Evolutionary conservation across 1,284 basidiomycete species (phyloP).

Genomic region (Lentinus polychrous): DNA sequence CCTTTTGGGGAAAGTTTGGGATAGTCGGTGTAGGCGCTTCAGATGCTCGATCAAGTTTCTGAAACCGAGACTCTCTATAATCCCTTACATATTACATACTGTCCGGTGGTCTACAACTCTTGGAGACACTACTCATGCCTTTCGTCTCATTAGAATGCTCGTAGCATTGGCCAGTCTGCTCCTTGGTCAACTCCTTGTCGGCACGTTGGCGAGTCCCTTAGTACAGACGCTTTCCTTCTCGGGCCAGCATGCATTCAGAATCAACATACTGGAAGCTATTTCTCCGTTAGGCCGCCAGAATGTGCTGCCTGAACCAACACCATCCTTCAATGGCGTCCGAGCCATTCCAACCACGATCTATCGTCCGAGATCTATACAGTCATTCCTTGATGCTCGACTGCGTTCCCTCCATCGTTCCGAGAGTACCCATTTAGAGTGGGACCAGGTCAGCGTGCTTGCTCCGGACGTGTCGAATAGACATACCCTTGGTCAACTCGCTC

Average conservation of each 20-base stretch:
- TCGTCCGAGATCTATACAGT: conserved; percentile 47
- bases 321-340: background rate
- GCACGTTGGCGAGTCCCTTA: background rate
- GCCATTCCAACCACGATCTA: conserved; percentile 45
- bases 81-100: too few species aligned
- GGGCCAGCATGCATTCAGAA: background rate
- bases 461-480: conserved; percentile 77
- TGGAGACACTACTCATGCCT: too few species aligned
- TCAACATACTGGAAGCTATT: background rate
- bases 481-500: conserved; percentile 80
- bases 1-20: too few species aligned
- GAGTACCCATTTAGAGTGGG: conserved; percentile 54
- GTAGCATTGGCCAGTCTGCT: too few species aligned
- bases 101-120: too few species aligned
- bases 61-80: too few species aligned
- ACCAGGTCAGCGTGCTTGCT: conserved; percentile 42
- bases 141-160: too few species aligned
- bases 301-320: too few species aligned
- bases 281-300: too few species aligned
- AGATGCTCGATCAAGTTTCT: too few species aligned
- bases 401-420: conserved; percentile 41
- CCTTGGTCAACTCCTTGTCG: too few species aligned
- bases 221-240: background rate
- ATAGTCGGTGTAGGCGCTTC: too few species aligned
- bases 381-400: conserved; percentile 43